Evolutionary conservation across 2,329 filamentous ascomycete genomes (phyloP).

Genomic region (Colletotrichum plurivorum): DNA sequence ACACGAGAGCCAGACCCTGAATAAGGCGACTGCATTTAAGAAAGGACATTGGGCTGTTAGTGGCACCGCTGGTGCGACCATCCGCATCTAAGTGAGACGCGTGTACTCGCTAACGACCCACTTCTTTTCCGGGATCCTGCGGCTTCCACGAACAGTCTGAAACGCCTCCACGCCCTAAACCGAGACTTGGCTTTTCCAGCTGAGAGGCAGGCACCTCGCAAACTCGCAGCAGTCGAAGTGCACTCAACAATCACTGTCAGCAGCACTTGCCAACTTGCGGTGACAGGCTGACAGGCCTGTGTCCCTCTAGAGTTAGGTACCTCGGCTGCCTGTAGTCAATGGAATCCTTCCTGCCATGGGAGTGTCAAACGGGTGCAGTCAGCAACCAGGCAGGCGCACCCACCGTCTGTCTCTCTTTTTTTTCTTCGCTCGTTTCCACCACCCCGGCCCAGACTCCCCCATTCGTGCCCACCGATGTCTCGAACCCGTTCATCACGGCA

Average conservation of each 20-base stretch:
- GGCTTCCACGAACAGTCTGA: slow-evolving; percentile 39
- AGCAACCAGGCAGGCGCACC: too few species aligned
- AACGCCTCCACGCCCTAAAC: slow-evolving; percentile 29
- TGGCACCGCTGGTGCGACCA: slow-evolving; percentile 8
- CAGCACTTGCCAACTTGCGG: too few species aligned
- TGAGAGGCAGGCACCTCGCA: not conserved
- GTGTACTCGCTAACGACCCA: slow-evolving; percentile 35
- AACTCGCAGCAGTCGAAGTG: too few species aligned
- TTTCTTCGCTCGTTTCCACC: slow-evolving; percentile 13
- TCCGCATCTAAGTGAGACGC: slow-evolving; percentile 37
- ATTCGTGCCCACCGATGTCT: slow-evolving; percentile 25
- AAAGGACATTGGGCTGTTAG: slow-evolving; percentile 30
- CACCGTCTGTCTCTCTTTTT: not conserved
- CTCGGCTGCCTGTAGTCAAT: too few species aligned
- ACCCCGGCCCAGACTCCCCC: slow-evolving; percentile 23
- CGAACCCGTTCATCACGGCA: slow-evolving; percentile 14
- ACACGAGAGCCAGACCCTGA: slow-evolving; percentile 24
- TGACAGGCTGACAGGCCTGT: too few species aligned
- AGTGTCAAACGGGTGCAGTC: too few species aligned
- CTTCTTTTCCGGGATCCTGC: slow-evolving; percentile 31
- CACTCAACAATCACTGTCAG: too few species aligned
- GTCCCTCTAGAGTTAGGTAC: too few species aligned
- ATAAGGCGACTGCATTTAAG: slow-evolving; percentile 7
- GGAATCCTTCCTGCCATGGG: too few species aligned
- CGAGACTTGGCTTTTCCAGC: slow-evolving; percentile 37